Evolutionary conservation across 495 filamentous ascomycete species (phyloP).

Genomic region (Tuber umbilicatum): DNA sequence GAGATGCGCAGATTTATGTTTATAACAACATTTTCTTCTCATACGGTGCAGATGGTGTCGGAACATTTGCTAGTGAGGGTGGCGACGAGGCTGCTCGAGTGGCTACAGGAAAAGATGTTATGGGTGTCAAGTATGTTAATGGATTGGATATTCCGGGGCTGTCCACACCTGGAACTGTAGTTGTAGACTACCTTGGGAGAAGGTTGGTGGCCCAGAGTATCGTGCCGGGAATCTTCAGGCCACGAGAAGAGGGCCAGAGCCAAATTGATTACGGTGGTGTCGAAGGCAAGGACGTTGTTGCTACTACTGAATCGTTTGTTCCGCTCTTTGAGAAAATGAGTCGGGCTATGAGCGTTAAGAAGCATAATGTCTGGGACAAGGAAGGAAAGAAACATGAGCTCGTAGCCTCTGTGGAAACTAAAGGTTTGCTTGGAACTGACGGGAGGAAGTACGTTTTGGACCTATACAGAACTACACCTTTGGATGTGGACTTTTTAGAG

Average conservation of each 20-base stretch:
- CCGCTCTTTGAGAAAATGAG: conserved; percentile 84
- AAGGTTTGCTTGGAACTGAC: conserved; percentile 94
- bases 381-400: conserved; percentile 82
- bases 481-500: conserved; percentile 88
- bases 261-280: conserved; percentile 99
- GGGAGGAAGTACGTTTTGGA: conserved; percentile 96
- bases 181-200: conserved; percentile 95
- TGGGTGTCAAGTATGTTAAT: conserved; percentile 89
- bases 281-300: conserved; percentile 92
- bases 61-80: conserved; percentile 91
- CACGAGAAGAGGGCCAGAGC: conserved; percentile 91
- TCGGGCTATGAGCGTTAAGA: conserved; percentile 78
- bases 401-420: conserved; percentile 95
- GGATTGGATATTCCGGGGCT: conserved; percentile 91
- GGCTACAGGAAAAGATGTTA: conserved; percentile 92
- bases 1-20: conserved; percentile 95
- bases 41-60: conserved; percentile 94
- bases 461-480: conserved; percentile 84
- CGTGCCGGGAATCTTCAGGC: conserved; percentile 98
- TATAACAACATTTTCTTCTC: conserved; percentile 99
- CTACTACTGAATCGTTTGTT: conserved; percentile 76
- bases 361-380: conserved; percentile 97
- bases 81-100: conserved; percentile 95
- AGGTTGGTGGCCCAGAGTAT: conserved; percentile 97
- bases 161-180: conserved; percentile 90